Conservation (phyloP, 2,329 filamentous ascomycete genomes). For the Hypocreales sp. region DNA sequence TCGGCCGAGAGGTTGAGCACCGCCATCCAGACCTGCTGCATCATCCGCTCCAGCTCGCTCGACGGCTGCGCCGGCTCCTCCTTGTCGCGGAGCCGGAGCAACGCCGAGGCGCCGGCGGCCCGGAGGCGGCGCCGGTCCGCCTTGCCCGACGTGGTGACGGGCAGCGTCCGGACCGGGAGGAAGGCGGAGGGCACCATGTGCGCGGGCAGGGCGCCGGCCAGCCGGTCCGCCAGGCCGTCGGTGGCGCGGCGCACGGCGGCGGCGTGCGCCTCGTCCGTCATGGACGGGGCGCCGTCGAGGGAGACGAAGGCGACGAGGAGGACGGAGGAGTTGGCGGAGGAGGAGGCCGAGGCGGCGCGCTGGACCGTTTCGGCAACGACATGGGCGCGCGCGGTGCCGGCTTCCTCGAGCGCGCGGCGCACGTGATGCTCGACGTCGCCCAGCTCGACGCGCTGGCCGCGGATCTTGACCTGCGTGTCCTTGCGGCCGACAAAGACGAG, state of each 20-base stretch:
- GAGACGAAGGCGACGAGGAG: constrained; percentile 5
- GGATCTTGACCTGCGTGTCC: constrained; percentile 40
- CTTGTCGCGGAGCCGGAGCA: constrained; percentile 1
- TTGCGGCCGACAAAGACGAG: constrained; percentile 28
- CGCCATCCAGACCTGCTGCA: constrained; percentile 19
- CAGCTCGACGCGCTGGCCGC: constrained; percentile 37
- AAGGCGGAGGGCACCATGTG: constrained; percentile 8
- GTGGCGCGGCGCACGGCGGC: constrained; percentile 1
- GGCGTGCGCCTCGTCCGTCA: background rate
- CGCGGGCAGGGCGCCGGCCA: constrained; percentile 2
- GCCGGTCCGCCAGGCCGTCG: constrained; percentile 1
- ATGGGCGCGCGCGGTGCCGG: background rate
- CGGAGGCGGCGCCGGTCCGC: constrained; percentile 5
- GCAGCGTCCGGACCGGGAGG: constrained; percentile 4
- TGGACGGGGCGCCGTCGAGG: background rate
- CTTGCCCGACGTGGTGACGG: constrained; percentile 5
- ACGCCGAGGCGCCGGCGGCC: constrained; percentile 2
- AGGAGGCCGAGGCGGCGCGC: too few species aligned
- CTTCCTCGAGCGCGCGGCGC: too few species aligned
- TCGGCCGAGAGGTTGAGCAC: constrained; percentile 20
- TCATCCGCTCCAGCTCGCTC: constrained; percentile 1
- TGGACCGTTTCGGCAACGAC: constrained; percentile 4
- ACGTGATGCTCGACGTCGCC: too few species aligned
- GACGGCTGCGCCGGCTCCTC: background rate
- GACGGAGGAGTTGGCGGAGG: too few species aligned